A percentile compares a stretch with the other conserved stretches of the same genome.
Conservation (phyloP, 192 early-diverging fungal species). For the Linnemannia exigua region DNA sequence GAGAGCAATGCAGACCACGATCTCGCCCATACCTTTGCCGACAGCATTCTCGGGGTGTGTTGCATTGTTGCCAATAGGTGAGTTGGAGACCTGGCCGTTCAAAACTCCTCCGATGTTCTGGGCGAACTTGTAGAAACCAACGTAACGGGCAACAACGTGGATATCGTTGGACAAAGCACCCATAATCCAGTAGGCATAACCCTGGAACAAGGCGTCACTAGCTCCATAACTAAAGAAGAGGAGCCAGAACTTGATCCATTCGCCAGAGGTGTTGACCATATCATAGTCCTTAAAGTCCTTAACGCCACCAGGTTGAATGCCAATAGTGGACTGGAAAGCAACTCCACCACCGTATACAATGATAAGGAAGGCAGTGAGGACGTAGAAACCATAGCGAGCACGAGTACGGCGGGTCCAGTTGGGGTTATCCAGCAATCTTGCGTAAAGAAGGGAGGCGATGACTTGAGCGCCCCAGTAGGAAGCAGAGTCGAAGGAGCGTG, state of each 20-base stretch:
- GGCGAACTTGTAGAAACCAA: no score
- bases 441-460: conserved; percentile 67
- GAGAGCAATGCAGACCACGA: conserved; percentile 12
- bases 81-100: conserved; percentile 8
- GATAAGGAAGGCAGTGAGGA: conserved; percentile 61
- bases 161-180: conserved; percentile 84
- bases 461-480: conserved; percentile 82
- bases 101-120: not conserved
- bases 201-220: conserved; percentile 84
- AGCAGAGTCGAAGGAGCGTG: conserved; percentile 74
- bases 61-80: conserved; percentile 6
- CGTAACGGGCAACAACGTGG: conserved; percentile 19
- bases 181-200: conserved; percentile 80
- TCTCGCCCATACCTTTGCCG: conserved; percentile 9
- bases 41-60: not conserved
- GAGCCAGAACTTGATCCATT: conserved; percentile 66
- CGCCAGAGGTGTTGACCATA: conserved; percentile 14
- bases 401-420: conserved; percentile 67
- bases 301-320: conserved; percentile 12
- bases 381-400: conserved; percentile 67
- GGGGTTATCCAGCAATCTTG: conserved; percentile 68
- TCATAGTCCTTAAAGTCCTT: conserved; percentile 46
- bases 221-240: conserved; percentile 79
- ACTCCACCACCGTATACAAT: conserved; percentile 71
- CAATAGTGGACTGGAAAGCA: conserved; percentile 64